A percentile compares a stretch with the other conserved stretches of the same genome.
Conservation (phyloP, 1,284 basidiomycete species). For the Boletus semigastroideus region DNA sequence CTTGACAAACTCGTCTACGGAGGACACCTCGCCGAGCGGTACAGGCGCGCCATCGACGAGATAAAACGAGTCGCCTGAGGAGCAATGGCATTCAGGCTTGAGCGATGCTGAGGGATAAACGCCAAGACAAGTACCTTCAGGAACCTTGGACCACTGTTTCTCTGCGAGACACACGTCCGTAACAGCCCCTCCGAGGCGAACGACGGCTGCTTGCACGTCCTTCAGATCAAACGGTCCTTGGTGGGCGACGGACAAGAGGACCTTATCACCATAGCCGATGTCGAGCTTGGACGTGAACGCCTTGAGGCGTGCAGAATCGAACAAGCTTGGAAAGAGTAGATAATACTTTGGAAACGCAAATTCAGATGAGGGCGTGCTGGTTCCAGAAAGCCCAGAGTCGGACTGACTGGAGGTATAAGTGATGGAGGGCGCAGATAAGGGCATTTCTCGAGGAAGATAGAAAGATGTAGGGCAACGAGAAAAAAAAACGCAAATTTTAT, state of each 20-base stretch:
- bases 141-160: constrained; percentile 25
- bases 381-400: constrained; percentile 18
- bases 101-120: not conserved
- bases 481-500: constrained; percentile 25
- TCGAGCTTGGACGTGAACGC: constrained; percentile 24
- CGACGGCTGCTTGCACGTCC: constrained; percentile 7
- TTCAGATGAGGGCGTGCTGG: constrained; percentile 31
- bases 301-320: constrained; percentile 14
- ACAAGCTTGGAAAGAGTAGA: constrained; percentile 21
- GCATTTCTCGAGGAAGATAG: constrained; percentile 15
- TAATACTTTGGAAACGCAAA: constrained; percentile 21
- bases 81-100: not conserved
- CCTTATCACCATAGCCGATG: constrained; percentile 30
- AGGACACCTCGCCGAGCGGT: constrained; percentile 10
- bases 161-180: constrained; percentile 11
- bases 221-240: constrained; percentile 8
- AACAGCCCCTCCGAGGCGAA: constrained; percentile 10
- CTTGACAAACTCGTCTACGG: constrained; percentile 19
- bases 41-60: constrained; percentile 15
- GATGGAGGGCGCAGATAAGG: constrained; percentile 5
- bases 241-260: constrained; percentile 26
- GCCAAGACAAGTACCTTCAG: constrained; percentile 14
- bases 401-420: constrained; percentile 17
- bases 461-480: not conserved
- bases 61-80: constrained; percentile 20